A percentile compares a stretch with the other conserved stretches of the same genome.
Conservation (phyloP, 352 stramenopile genomes). For the Saprolegnia diclina region DNA sequence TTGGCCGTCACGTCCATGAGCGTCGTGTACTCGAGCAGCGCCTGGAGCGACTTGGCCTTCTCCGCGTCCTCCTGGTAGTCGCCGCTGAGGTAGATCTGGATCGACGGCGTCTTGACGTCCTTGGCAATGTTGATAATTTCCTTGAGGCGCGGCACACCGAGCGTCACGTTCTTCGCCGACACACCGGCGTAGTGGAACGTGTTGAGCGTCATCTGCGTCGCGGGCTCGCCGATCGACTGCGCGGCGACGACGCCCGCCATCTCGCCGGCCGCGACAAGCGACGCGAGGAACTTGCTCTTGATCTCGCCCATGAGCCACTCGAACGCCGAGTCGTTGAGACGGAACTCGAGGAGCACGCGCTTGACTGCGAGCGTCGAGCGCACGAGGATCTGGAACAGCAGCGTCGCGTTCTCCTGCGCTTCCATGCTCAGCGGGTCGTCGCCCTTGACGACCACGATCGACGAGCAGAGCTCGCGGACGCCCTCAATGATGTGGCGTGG, state of each 20-base stretch:
- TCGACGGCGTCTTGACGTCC: constrained; percentile 98
- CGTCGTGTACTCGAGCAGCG: constrained; percentile 96
- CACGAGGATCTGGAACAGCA: constrained; percentile 95
- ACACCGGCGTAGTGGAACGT: constrained; percentile 99
- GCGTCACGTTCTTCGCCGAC: constrained; percentile 99
- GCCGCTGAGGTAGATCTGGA: constrained; percentile 95
- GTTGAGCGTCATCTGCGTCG: constrained; percentile 96
- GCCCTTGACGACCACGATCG: constrained; percentile 94
- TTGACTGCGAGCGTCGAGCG: constrained; percentile 95
- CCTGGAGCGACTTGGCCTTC: constrained; percentile 89
- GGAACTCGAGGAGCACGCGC: constrained; percentile 88
- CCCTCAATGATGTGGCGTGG: constrained; percentile 85
- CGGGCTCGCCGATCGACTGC: constrained; percentile 95
- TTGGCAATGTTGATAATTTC: constrained; percentile 96
- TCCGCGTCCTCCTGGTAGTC: constrained; percentile 93
- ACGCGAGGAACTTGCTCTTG: constrained; percentile 79
- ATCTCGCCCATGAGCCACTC: constrained; percentile 69
- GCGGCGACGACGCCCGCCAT: constrained; percentile 95
- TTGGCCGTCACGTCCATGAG: constrained; percentile 94
- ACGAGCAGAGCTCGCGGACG: constrained; percentile 90
- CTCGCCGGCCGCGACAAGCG: constrained; percentile 91
- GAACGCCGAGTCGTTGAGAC: constrained; percentile 76
- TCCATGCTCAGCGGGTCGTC: constrained; percentile 83
- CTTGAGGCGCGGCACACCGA: constrained; percentile 98
- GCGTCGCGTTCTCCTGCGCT: constrained; percentile 65